Evolutionary conservation across 441 rosid genomes (phyloP), one percentile per base, ranked within the genome.

Genomic region (Adansonia rubrostipa): DNA sequence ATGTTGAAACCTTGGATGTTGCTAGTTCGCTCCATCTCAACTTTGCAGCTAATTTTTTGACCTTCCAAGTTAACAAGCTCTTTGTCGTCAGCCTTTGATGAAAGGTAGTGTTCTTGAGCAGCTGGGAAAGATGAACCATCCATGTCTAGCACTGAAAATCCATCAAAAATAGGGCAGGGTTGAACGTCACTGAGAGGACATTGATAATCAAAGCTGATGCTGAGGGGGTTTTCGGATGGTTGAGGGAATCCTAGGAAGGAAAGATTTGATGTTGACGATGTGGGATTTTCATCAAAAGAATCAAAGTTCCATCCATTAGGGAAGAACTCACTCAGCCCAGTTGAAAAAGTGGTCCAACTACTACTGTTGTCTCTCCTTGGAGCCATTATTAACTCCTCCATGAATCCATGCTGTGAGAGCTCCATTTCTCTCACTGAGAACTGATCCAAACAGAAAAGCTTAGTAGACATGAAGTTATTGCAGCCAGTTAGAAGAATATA

Each of bases 291-390:
- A 40, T 84, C 87, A 76, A 87, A 84, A 60, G 84, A 82, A 80
- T 91, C 92, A 28, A 91, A 82, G 84, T 74, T 87, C 89, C 87
- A 94, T 44, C 82, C 87, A 77, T 65, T 82, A 47, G 83, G 73
- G 82, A 84, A 81, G 73, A 89, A 77, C 66, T 84, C 90, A 74
- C 61, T 80, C 70, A 79, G 7, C 61, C 83, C 85, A 77, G 58
- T 64, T 28, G 78, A 14, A 66, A 80, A 82, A 77, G 62, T 80
- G 61, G 81, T 64, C 86, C 84, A 88, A 75, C 77, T 79, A 24
- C 1, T 24, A 24, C 28, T 24, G 28, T 24, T 24, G 44, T 84
- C 92, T 79, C 87, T 88, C 79, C 90, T 86, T 79, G 92, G 89
- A 85, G 82, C 85, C 56, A 88, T 80, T 19, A 89, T 24, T 24